Evolutionary conservation across 2,329 filamentous ascomycete species (phyloP).

Genomic region (Venturia effusa): DNA sequence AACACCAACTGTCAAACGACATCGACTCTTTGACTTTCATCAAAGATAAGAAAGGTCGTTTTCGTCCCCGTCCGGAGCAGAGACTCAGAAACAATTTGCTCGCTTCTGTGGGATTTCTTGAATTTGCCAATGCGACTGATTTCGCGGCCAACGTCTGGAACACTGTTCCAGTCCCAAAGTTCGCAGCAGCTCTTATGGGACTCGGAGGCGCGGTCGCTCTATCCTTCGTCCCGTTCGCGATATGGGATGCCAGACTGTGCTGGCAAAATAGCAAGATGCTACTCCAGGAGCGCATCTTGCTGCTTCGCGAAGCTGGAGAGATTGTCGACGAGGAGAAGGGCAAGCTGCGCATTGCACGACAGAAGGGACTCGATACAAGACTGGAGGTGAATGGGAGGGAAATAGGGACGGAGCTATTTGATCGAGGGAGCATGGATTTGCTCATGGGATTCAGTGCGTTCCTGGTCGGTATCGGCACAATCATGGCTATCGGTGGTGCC

Average conservation of each 20-base stretch:
- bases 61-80: too few species aligned
- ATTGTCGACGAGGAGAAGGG: constrained; percentile 19
- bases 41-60: too few species aligned
- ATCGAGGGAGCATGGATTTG: too few species aligned
- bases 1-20: not conserved
- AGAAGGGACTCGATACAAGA: constrained; percentile 16
- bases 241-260: constrained; percentile 33
- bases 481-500: too few species aligned
- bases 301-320: constrained; percentile 17
- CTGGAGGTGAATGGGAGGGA: too few species aligned
- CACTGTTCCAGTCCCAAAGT: constrained; percentile 36
- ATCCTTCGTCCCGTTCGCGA: constrained; percentile 34
- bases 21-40: constrained; percentile 14
- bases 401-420: too few species aligned
- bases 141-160: constrained; percentile 51
- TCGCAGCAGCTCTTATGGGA: constrained; percentile 41
- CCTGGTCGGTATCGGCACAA: too few species aligned
- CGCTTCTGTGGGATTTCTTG: constrained; percentile 43
- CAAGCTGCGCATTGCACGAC: not conserved
- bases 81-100: too few species aligned
- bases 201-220: constrained; percentile 40
- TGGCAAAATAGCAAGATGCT: constrained; percentile 38
- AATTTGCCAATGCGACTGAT: constrained; percentile 45
- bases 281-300: constrained; percentile 28
- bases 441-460: too few species aligned